Evolutionary conservation across 2,329 filamentous ascomycete genomes (phyloP).

Genomic region (Verruconis gallopava): DNA sequence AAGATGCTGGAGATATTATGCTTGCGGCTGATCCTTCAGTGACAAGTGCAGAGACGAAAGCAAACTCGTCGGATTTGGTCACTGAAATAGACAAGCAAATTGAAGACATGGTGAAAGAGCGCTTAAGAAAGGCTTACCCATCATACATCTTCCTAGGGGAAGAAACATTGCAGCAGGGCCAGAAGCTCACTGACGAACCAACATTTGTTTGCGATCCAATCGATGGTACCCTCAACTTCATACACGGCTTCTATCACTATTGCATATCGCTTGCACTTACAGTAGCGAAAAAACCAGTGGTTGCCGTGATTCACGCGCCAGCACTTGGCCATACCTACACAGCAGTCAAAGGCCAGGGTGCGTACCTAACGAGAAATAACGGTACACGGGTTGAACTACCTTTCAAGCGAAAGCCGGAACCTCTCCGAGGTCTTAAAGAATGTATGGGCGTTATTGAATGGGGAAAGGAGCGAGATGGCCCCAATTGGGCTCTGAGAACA

Average conservation of each 20-base stretch:
- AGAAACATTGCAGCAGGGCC: conserved; percentile 21
- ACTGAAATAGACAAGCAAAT: conserved; percentile 43
- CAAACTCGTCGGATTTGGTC: conserved; percentile 37
- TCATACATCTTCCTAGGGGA: conserved; percentile 29
- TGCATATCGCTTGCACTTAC: conserved; percentile 22
- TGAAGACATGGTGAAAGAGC: conserved; percentile 35
- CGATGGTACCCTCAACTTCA: conserved; percentile 28
- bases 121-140: conserved; percentile 33
- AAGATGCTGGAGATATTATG: conserved; percentile 22
- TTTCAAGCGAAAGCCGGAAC: conserved; percentile 16
- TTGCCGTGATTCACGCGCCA: conserved; percentile 25
- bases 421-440: conserved; percentile 18
- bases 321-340: conserved; percentile 23
- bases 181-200: conserved; percentile 19
- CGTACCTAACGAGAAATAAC: conserved; percentile 17
- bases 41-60: conserved; percentile 19
- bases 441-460: conserved; percentile 25
- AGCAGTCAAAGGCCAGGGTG: conserved; percentile 21
- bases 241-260: conserved; percentile 24
- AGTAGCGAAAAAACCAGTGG: conserved; percentile 20
- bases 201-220: conserved; percentile 27
- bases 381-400: conserved; percentile 19
- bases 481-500: conserved; percentile 24
- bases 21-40: conserved; percentile 18
- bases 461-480: conserved; percentile 24